phyloP scores from a whole-genome alignment of 768 basidiomycete genomes.

The Astraeus odoratus region DNA sequence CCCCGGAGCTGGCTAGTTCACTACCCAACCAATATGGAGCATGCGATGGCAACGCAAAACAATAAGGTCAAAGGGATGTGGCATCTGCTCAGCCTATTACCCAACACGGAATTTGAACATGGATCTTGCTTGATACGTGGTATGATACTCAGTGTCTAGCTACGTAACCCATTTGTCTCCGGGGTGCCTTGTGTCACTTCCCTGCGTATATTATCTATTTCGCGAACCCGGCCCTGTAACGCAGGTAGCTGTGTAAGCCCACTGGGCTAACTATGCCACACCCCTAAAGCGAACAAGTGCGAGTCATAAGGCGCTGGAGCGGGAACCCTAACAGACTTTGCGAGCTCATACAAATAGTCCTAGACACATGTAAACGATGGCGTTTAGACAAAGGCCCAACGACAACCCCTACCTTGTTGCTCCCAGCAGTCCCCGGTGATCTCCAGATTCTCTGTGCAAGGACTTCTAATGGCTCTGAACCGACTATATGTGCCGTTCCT shows the following conservation, averaged over 20 bases:
- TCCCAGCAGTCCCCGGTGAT: constrained; percentile 81
- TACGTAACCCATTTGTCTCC: too few relatives aligned
- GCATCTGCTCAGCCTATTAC: background rate
- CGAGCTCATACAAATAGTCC: constrained; percentile 85
- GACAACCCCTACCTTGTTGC: constrained; percentile 90
- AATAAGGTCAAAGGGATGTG: background rate
- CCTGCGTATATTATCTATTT: background rate
- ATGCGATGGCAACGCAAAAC: background rate
- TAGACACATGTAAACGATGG: too few relatives aligned
- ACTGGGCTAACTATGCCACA: constrained; percentile 20
- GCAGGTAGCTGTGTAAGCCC: background rate
- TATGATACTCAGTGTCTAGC: too few relatives aligned
- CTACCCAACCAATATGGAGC: background rate
- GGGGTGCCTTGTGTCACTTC: background rate
- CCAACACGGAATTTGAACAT: too few relatives aligned
- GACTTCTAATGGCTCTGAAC: constrained; percentile 64
- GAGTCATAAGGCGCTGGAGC: constrained; percentile 70
- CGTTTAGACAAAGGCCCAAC: too few relatives aligned
- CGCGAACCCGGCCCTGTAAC: constrained; percentile 2
- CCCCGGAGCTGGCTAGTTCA: background rate
- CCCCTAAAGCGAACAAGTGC: constrained; percentile 74
- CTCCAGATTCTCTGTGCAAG: constrained; percentile 67
- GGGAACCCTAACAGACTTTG: constrained; percentile 62
- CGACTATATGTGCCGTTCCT: constrained; percentile 44
- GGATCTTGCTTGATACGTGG: too few relatives aligned